These are phyloP conservation scores for Luffa acutangula DNA, from an alignment of 306 rosid genomes.

Conservation along the genomic window DNA sequence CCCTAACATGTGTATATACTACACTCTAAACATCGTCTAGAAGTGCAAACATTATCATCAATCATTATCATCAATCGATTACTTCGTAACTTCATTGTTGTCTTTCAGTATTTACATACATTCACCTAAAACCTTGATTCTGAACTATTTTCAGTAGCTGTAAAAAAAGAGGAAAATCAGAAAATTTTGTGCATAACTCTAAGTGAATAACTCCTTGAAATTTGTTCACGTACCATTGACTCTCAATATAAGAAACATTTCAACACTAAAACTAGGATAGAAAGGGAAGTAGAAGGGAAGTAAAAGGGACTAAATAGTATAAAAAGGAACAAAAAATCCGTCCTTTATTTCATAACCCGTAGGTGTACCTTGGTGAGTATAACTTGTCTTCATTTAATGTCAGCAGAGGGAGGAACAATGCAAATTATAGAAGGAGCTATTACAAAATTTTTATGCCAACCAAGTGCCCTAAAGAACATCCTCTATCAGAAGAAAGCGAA, in stretches of 20 bases:
- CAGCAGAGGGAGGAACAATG: neutral
- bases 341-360: neutral
- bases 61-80: neutral
- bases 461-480: slow-evolving; percentile 13
- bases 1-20: neutral
- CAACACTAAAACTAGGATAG: neutral
- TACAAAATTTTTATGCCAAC: neutral
- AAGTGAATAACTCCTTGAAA: neutral
- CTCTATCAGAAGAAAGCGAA: slow-evolving; percentile 12
- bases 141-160: neutral
- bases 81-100: neutral
- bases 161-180: neutral
- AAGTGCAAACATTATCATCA: neutral
- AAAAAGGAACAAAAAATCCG: neutral
- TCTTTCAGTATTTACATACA: neutral
- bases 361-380: neutral
- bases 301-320: neutral
- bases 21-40: neutral
- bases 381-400: neutral
- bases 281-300: neutral
- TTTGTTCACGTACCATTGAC: neutral
- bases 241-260: neutral
- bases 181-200: neutral
- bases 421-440: neutral
- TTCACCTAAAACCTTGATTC: neutral